These are phyloP conservation scores for Pyrus bretschneideri DNA, from an alignment of 306 rosid genomes.

Conservation along the genomic window DNA sequence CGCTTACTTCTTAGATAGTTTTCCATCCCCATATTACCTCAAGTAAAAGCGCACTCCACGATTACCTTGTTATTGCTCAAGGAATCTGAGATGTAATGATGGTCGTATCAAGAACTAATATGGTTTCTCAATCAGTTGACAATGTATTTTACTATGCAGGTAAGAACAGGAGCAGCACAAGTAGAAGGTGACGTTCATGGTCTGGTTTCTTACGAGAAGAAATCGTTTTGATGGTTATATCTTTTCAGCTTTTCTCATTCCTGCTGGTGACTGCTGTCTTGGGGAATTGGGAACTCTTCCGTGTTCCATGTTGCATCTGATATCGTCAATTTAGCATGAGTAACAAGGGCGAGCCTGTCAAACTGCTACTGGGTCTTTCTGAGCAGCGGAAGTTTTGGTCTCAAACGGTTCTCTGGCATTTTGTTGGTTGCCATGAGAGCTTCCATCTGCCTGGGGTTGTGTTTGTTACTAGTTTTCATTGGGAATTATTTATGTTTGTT, in stretches of 20 bases:
- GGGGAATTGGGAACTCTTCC: neutral
- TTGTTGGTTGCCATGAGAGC: neutral
- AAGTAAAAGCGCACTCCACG: too few relatives aligned
- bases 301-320: neutral
- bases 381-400: neutral
- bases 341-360: neutral
- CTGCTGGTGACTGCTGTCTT: neutral
- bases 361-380: neutral
- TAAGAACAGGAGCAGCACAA: slow-evolving; percentile 93
- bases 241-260: neutral
- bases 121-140: neutral
- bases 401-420: neutral
- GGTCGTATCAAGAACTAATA: neutral
- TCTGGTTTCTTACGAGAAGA: slow-evolving; percentile 80
- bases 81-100: neutral
- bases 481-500: neutral
- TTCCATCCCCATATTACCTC: too few relatives aligned
- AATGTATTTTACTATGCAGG: slow-evolving; percentile 33
- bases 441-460: neutral
- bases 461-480: too few relatives aligned
- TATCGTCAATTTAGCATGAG: neutral
- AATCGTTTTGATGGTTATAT: slow-evolving; percentile 43
- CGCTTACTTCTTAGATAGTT: too few relatives aligned
- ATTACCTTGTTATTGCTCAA: neutral
- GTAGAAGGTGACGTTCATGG: slow-evolving; percentile 94